phyloP scores from a whole-genome alignment of 768 basidiomycete genomes.

The Floccularia luteovirens region DNA sequence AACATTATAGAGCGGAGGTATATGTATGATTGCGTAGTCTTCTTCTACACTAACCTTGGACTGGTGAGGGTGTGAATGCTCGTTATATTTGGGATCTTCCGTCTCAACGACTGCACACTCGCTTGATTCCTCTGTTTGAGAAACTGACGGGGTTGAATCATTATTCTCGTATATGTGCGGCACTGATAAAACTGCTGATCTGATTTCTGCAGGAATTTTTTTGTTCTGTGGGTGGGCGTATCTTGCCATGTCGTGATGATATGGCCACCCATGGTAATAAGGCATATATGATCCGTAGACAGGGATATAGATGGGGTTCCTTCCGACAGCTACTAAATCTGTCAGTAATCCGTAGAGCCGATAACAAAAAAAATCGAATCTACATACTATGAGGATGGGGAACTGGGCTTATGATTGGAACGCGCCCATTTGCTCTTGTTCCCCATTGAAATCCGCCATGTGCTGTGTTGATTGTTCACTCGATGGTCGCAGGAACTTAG shows the following conservation, averaged over 20 bases:
- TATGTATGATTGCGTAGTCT: conserved; percentile 21
- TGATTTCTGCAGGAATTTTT: too few species aligned
- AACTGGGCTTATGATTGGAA: not conserved
- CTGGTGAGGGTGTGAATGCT: conserved; percentile 31
- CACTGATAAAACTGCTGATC: not conserved
- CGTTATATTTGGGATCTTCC: conserved; percentile 31
- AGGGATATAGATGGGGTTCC: conserved; percentile 7
- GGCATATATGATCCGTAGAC: conserved; percentile 8
- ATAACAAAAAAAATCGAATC: not conserved
- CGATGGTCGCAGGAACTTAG: not conserved
- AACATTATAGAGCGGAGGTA: conserved; percentile 21
- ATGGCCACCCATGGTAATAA: conserved; percentile 13
- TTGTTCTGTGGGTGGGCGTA: too few species aligned
- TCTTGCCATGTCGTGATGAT: too few species aligned
- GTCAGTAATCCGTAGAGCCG: not conserved
- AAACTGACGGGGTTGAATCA: conserved; percentile 11
- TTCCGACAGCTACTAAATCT: not conserved
- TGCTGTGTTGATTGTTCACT: not conserved
- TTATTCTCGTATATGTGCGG: conserved; percentile 4
- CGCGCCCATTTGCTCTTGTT: not conserved
- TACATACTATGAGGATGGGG: not conserved
- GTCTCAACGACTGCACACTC: conserved; percentile 21
- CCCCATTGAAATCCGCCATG: not conserved
- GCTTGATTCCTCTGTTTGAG: conserved; percentile 19
- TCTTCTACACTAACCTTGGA: conserved; percentile 29